Percentiles rank a stretch among this genome's conserved stretches.
phyloP scores from a whole-genome alignment of 352 stramenopile species.

The Phytopythium delawarense region DNA sequence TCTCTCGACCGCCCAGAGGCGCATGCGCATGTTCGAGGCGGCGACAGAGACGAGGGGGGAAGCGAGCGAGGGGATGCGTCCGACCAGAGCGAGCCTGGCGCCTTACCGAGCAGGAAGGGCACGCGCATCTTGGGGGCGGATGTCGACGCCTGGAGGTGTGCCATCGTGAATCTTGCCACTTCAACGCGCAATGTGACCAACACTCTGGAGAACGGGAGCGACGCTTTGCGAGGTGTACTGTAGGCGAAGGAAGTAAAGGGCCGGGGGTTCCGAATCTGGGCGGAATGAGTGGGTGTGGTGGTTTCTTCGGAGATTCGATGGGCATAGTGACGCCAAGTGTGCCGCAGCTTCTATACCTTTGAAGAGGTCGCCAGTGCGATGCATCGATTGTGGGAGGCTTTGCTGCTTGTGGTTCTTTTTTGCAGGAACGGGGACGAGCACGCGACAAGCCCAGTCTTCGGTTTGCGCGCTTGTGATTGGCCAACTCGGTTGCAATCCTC shows the following conservation, averaged over 20 bases:
- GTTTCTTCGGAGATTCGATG: background rate
- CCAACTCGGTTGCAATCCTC: background rate
- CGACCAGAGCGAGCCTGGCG: background rate
- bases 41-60: background rate
- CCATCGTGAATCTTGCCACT: background rate
- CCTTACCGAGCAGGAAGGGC: conserved; percentile 36
- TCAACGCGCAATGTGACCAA: background rate
- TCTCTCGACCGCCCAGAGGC: background rate
- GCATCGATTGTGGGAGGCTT: conserved; percentile 4
- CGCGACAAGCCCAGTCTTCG: conserved; percentile 4
- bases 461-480: conserved; percentile 8
- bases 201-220: background rate
- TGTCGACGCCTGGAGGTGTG: background rate
- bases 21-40: background rate
- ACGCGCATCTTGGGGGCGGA: conserved; percentile 24
- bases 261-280: conserved; percentile 12
- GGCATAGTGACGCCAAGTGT: conserved; percentile 5
- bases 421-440: conserved; percentile 1
- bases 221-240: background rate
- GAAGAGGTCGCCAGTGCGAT: background rate
- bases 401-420: conserved; percentile 5
- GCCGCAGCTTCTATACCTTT: conserved; percentile 1
- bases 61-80: background rate
- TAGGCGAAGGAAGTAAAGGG: conserved; percentile 3
- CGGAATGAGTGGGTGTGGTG: background rate